Percentiles rank a stretch among this genome's conserved stretches.
These are phyloP conservation scores for Cordyceps cateniannulata DNA, from an alignment of 2,329 filamentous ascomycete species.

Conservation along the genomic window DNA sequence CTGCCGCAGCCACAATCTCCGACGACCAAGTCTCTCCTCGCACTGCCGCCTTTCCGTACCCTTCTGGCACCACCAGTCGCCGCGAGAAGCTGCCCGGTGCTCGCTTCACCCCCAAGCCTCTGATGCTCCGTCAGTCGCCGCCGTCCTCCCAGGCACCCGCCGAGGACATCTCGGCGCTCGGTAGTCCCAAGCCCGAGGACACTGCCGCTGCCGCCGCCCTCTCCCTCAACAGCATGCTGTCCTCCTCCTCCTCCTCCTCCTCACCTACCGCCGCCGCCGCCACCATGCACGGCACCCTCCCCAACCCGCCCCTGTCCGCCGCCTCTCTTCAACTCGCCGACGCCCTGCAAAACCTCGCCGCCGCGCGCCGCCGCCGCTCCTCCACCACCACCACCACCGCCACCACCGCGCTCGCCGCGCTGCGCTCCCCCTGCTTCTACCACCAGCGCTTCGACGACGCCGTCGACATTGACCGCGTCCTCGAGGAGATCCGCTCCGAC, in stretches of 20 bases:
- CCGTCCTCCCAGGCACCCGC: background rate
- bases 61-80: constrained; percentile 49
- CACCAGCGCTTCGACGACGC: constrained; percentile 95
- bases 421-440: constrained; percentile 95
- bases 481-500: constrained; percentile 87
- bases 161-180: constrained; percentile 45
- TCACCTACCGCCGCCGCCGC: no score
- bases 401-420: constrained; percentile 45
- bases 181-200: constrained; percentile 40
- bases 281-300: constrained; percentile 26
- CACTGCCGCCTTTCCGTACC: background rate
- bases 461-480: constrained; percentile 87
- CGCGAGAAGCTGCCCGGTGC: background rate
- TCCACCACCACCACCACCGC: constrained; percentile 26
- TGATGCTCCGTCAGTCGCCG: constrained; percentile 6
- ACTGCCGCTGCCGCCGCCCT: constrained; percentile 47
- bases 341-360: constrained; percentile 48
- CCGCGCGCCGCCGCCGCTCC: constrained; percentile 20
- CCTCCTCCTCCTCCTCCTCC: constrained; percentile 28
- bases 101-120: background rate
- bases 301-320: constrained; percentile 35
- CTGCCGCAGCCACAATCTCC: constrained; percentile 5
- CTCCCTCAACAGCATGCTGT: constrained; percentile 55
- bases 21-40: background rate
- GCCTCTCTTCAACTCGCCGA: constrained; percentile 59